Conservation (phyloP, 129 eudicot genomes). For the Cynara cardunculus region DNA sequence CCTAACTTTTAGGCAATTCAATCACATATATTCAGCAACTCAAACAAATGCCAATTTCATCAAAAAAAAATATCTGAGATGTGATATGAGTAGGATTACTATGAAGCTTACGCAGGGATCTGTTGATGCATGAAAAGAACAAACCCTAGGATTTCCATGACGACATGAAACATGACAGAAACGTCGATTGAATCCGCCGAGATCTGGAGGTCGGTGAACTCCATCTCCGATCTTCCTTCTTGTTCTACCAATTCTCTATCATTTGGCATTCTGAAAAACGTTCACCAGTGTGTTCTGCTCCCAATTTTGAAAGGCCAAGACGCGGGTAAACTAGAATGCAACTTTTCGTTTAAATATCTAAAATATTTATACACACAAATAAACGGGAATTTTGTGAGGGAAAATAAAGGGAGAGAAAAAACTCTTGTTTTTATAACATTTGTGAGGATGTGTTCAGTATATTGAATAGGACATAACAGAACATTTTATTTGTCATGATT, state of each 20-base stretch:
- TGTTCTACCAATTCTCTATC: slow-evolving; percentile 28
- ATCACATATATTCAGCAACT: not conserved
- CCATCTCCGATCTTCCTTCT: slow-evolving; percentile 54
- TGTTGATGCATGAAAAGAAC: slow-evolving; percentile 93
- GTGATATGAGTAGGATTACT: not conserved
- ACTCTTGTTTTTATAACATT: no score
- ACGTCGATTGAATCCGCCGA: slow-evolving; percentile 41
- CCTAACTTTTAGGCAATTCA: slow-evolving; percentile 4
- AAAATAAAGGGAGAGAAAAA: no score
- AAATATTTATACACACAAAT: no score
- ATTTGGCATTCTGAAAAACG: not conserved
- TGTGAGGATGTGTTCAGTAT: no score
- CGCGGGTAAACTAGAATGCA: slow-evolving; percentile 4
- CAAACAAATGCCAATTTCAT: slow-evolving; percentile 1
- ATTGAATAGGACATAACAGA: no score
- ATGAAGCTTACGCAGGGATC: slow-evolving; percentile 74
- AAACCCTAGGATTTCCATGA: slow-evolving; percentile 74
- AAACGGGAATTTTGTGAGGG: no score
- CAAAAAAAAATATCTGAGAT: not conserved
- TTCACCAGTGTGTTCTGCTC: not conserved
- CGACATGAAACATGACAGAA: slow-evolving; percentile 59
- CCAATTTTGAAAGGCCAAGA: slow-evolving; percentile 7
- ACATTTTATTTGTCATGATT: no score
- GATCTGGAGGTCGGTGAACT: slow-evolving; percentile 46
- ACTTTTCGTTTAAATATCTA: not conserved